phyloP scores from a whole-genome alignment of 805 yeast genomes.

The Saturnispora serradocipensis region DNA sequence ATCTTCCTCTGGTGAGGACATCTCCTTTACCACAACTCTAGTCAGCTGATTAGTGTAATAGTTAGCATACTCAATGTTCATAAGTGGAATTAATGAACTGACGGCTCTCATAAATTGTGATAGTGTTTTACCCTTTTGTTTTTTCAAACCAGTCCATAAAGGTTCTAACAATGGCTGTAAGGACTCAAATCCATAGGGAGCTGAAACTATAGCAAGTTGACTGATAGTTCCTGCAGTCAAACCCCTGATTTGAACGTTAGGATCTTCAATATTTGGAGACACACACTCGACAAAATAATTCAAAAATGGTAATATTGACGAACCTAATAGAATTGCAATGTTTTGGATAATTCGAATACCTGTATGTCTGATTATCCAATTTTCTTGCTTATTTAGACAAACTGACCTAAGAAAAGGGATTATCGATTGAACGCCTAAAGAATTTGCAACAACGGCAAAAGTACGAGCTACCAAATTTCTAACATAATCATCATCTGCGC shows the following conservation, averaged over 20 bases:
- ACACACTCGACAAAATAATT: constrained; percentile 56
- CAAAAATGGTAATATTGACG: constrained; percentile 67
- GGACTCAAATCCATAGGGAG: constrained; percentile 85
- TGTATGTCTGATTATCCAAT: constrained; percentile 78
- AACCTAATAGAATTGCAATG: constrained; percentile 57
- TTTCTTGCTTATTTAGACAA: constrained; percentile 54
- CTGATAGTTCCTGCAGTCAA: constrained; percentile 66
- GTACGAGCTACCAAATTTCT: constrained; percentile 69
- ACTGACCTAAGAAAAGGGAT: constrained; percentile 80
- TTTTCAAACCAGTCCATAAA: constrained; percentile 68
- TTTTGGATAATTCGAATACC: constrained; percentile 74
- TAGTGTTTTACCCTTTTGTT: constrained; percentile 67
- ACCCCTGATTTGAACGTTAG: constrained; percentile 55
- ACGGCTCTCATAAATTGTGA: constrained; percentile 71
- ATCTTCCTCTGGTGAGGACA: constrained; percentile 76
- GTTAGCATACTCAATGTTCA: constrained; percentile 75
- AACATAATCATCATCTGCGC: constrained; percentile 70
- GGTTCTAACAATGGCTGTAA: constrained; percentile 70
- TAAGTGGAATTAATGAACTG: constrained; percentile 73
- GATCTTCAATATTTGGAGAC: constrained; percentile 52
- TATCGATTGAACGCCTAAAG: constrained; percentile 62
- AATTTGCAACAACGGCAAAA: constrained; percentile 73
- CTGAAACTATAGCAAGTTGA: constrained; percentile 68
- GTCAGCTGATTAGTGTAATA: constrained; percentile 72
- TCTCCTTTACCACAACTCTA: constrained; percentile 59